Percentiles rank a stretch among this genome's conserved stretches.
These are phyloP conservation scores for Tricholoma saponaceum DNA, from an alignment of 768 basidiomycete genomes.

Conservation along the genomic window DNA sequence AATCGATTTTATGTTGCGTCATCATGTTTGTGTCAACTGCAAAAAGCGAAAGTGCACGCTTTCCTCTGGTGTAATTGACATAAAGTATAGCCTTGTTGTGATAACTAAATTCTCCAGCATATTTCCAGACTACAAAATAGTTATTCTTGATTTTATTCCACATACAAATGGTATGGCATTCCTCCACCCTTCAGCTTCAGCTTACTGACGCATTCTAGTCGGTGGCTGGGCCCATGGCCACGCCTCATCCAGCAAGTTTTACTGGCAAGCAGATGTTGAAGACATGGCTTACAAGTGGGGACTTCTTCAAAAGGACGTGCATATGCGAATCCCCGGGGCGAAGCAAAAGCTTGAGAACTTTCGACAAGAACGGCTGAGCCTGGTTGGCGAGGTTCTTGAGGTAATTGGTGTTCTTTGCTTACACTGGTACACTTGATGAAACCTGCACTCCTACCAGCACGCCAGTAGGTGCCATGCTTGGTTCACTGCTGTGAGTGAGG, in stretches of 20 bases:
- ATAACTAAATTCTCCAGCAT: constrained; percentile 16
- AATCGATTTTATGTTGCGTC: constrained; percentile 22
- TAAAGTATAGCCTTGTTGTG: constrained; percentile 27
- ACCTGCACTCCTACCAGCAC: no score
- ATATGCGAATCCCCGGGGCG: constrained; percentile 18
- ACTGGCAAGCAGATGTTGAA: constrained; percentile 29
- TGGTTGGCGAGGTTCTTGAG: constrained; percentile 11
- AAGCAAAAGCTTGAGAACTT: constrained; percentile 22
- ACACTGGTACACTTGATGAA: no score
- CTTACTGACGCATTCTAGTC: constrained; percentile 13
- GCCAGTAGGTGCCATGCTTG: no score
- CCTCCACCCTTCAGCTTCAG: not conserved
- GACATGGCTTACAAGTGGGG: constrained; percentile 16
- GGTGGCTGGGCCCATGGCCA: constrained; percentile 25
- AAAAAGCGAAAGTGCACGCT: constrained; percentile 25
- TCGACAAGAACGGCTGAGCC: constrained; percentile 10
- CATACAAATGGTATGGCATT: constrained; percentile 25
- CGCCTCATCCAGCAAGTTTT: constrained; percentile 24
- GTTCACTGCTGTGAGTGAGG: no score
- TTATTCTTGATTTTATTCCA: constrained; percentile 24
- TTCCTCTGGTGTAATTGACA: no score
- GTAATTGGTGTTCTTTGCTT: constrained; percentile 6
- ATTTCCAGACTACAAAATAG: constrained; percentile 24
- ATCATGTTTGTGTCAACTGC: constrained; percentile 23
- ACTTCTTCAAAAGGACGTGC: constrained; percentile 13